phyloP scores from a whole-genome alignment of 345 rosid species.

The Brassica rapa region DNA sequence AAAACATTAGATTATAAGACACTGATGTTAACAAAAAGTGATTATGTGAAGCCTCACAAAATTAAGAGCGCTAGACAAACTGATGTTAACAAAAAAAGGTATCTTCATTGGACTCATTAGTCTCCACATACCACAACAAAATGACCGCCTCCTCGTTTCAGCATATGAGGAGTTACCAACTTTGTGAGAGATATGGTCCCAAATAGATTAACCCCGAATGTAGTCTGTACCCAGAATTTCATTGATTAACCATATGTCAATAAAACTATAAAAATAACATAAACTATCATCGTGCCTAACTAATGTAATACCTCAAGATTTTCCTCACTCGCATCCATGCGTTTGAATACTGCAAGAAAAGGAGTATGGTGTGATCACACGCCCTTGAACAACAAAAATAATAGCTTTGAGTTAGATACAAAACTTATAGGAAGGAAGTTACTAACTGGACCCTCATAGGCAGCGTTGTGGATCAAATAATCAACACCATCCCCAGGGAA shows the following conservation, averaged over 20 bases:
- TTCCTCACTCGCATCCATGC: constrained; percentile 77
- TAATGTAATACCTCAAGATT: constrained; percentile 61
- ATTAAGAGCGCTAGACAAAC: no score
- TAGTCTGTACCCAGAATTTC: constrained; percentile 54
- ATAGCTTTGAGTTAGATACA: constrained; percentile 4
- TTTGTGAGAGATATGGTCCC: constrained; percentile 87
- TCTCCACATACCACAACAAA: constrained; percentile 85
- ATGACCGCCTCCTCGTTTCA: constrained; percentile 79
- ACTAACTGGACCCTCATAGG: constrained; percentile 88
- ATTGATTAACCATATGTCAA: constrained; percentile 3
- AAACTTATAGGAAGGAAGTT: not conserved
- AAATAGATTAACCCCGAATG: constrained; percentile 73
- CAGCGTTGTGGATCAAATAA: constrained; percentile 90
- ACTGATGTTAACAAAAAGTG: not conserved
- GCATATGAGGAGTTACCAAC: constrained; percentile 75
- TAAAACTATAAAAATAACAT: not conserved
- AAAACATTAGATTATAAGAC: not conserved
- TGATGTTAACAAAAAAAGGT: not conserved
- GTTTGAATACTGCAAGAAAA: constrained; percentile 64
- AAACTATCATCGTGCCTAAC: not conserved
- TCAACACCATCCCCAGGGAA: constrained; percentile 74
- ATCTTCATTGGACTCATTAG: no score
- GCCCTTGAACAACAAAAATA: not conserved
- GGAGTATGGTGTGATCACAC: not conserved
- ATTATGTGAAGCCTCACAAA: no score